Conservation (phyloP, 768 basidiomycete genomes). For the Inosperma sp. region DNA sequence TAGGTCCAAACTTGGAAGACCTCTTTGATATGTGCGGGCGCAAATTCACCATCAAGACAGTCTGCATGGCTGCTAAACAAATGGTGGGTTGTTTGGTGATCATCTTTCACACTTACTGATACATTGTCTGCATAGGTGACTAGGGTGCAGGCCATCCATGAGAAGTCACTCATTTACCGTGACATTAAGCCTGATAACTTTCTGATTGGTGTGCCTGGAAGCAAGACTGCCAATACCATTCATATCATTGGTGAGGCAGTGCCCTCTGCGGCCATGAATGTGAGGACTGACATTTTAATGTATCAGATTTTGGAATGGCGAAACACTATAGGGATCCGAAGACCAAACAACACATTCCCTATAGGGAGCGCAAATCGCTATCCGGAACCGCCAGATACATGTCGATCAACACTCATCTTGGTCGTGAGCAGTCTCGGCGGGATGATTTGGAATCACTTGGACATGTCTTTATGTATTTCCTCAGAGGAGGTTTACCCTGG, state of each 20-base stretch:
- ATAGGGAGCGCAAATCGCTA: conserved; percentile 94
- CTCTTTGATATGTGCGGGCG: conserved; percentile 99
- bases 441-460: conserved; percentile 97
- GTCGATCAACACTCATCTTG: conserved; percentile 98
- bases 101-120: background rate
- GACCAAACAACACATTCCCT: conserved; percentile 97
- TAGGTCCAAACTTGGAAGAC: conserved; percentile 97
- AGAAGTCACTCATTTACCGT: conserved; percentile 96
- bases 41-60: conserved; percentile 96
- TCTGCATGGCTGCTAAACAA: conserved; percentile 98
- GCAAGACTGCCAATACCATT: conserved; percentile 83
- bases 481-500: conserved; percentile 95
- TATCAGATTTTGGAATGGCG: conserved; percentile 94
- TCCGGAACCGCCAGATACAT: conserved; percentile 98
- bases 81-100: conserved; percentile 61
- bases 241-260: conserved; percentile 83
- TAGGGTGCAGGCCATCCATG: conserved; percentile 95
- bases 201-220: conserved; percentile 88
- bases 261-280: background rate
- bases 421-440: conserved; percentile 89
- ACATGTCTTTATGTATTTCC: conserved; percentile 99
- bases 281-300: conserved; percentile 9
- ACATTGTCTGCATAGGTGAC: conserved; percentile 57
- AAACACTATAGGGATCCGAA: conserved; percentile 99
- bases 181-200: conserved; percentile 99